A percentile compares a stretch with the other conserved stretches of the same genome.
Conservation (phyloP, 1,284 basidiomycete species). For the Volvariella volvacea region DNA sequence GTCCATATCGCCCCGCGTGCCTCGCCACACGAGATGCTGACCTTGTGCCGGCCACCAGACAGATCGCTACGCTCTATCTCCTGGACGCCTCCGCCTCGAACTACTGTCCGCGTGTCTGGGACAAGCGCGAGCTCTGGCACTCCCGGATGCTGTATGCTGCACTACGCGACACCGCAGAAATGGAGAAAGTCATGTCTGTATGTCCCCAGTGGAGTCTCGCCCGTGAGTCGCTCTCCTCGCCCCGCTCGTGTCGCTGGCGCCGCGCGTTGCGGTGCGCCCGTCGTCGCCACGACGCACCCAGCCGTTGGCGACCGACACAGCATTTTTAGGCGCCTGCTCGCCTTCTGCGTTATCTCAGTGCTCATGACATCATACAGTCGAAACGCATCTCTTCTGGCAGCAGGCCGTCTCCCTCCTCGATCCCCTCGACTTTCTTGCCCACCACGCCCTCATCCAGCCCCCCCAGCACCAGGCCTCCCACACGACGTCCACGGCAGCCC, state of each 20-base stretch:
- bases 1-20: slow-evolving; percentile 29
- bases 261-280: neutral
- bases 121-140: slow-evolving; percentile 48
- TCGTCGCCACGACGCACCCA: slow-evolving; percentile 7
- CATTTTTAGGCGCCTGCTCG: too few relatives aligned
- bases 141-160: slow-evolving; percentile 50
- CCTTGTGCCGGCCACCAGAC: too few relatives aligned
- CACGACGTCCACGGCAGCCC: neutral
- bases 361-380: slow-evolving; percentile 29
- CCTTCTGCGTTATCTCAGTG: slow-evolving; percentile 5
- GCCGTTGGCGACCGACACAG: slow-evolving; percentile 6
- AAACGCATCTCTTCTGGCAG: slow-evolving; percentile 55
- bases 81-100: slow-evolving; percentile 35
- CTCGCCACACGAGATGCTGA: slow-evolving; percentile 12
- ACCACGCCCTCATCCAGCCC: slow-evolving; percentile 24
- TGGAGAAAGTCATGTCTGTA: slow-evolving; percentile 55
- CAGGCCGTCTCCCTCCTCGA: slow-evolving; percentile 48
- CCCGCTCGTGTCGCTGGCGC: too few relatives aligned
- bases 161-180: slow-evolving; percentile 43
- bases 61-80: slow-evolving; percentile 57
- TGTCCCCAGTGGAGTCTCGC: slow-evolving; percentile 38
- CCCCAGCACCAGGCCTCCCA: slow-evolving; percentile 10
- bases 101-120: slow-evolving; percentile 54
- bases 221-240: slow-evolving; percentile 26
- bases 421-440: slow-evolving; percentile 36